phyloP scores from a whole-genome alignment of 495 filamentous ascomycete species.

The Immersiella caudata region DNA sequence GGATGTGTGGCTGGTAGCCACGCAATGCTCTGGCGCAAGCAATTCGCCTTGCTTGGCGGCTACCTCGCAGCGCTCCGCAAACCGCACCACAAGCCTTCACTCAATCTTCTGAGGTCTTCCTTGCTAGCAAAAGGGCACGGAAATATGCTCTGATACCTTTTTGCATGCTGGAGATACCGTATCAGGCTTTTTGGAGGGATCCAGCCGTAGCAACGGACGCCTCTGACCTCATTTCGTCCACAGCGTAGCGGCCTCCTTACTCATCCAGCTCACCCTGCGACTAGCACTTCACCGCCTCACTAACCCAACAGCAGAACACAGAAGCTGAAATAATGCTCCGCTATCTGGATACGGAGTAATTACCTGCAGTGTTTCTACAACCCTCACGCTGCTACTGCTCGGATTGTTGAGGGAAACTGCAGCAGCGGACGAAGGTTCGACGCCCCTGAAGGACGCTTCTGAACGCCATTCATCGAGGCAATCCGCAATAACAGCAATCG shows the following conservation, averaged over 20 bases:
- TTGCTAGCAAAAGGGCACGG: too few relatives aligned
- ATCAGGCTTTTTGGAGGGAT: too few relatives aligned
- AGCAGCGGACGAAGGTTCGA: too few relatives aligned
- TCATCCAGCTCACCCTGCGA: too few relatives aligned
- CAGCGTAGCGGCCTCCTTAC: neutral
- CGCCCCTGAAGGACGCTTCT: too few relatives aligned
- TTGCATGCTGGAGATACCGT: too few relatives aligned
- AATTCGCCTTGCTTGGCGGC: neutral
- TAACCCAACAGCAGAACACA: neutral
- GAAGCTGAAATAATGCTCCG: neutral
- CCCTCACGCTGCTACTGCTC: too few relatives aligned
- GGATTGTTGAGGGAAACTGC: too few relatives aligned
- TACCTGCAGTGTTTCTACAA: neutral
- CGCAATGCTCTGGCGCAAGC: neutral
- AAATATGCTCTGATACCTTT: too few relatives aligned
- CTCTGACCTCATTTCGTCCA: neutral
- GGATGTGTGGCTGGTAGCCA: neutral
- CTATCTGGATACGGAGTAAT: neutral
- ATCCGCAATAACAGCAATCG: neutral
- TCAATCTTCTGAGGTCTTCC: too few relatives aligned
- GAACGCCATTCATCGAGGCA: neutral
- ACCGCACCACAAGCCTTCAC: neutral
- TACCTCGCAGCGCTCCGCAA: too few relatives aligned
- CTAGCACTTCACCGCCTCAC: slow-evolving; percentile 6
- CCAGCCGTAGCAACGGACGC: too few relatives aligned